phyloP scores from a whole-genome alignment of 1,284 basidiomycete genomes.

The Ganoderma lucidum region DNA sequence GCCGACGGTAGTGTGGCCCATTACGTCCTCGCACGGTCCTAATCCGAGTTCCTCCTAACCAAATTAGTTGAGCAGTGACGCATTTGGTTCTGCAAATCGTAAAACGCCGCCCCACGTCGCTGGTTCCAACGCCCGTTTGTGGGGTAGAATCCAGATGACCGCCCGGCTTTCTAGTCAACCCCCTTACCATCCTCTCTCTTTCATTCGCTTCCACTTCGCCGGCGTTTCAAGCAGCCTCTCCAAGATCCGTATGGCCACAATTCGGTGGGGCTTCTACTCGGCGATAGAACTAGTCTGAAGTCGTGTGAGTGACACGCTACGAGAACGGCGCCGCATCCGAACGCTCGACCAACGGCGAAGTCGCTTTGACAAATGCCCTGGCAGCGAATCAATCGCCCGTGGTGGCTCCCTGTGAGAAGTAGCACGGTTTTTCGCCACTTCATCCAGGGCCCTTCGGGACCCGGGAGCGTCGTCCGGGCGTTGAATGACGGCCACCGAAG shows the following conservation, averaged over 20 bases:
- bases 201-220: conserved; percentile 6
- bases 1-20: conserved; percentile 21
- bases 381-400: conserved; percentile 2
- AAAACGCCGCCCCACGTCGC: neutral
- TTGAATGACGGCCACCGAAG: conserved; percentile 10
- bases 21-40: conserved; percentile 27
- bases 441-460: conserved; percentile 23
- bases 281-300: conserved; percentile 4
- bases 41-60: conserved; percentile 1
- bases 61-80: conserved; percentile 8
- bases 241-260: conserved; percentile 24
- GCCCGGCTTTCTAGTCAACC: neutral
- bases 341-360: conserved; percentile 13
- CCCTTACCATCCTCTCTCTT: neutral
- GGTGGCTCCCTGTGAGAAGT: conserved; percentile 16
- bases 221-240: conserved; percentile 9
- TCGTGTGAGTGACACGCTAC: conserved; percentile 20
- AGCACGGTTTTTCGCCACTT: conserved; percentile 1
- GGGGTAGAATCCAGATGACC: neutral
- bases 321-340: conserved; percentile 20
- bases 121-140: neutral
- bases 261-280: conserved; percentile 10
- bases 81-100: conserved; percentile 11
- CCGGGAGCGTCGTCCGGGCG: conserved; percentile 24
- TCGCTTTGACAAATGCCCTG: conserved; percentile 8